phyloP scores from a whole-genome alignment of 331 rosid species.

The Malus hybrid region DNA sequence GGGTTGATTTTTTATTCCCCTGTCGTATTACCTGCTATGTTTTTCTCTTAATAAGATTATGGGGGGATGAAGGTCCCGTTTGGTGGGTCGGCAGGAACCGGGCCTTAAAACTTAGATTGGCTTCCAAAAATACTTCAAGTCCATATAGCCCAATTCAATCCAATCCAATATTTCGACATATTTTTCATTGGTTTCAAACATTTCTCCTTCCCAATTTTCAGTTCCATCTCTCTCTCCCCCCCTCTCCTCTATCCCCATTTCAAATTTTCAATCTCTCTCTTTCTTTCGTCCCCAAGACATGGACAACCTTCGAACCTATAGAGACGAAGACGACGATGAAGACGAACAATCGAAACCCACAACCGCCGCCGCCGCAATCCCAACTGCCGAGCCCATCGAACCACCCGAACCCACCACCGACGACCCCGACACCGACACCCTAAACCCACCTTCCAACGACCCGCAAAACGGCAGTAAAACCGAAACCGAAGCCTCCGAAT shows the following conservation, averaged over 20 bases:
- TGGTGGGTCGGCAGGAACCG: too few relatives aligned
- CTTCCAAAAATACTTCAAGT: too few relatives aligned
- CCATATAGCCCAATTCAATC: too few relatives aligned
- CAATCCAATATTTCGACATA: too few relatives aligned
- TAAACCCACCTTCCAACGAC: slow-evolving; percentile 22
- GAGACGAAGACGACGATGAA: slow-evolving; percentile 80
- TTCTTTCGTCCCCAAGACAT: slow-evolving; percentile 15
- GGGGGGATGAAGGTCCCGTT: too few relatives aligned
- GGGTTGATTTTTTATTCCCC: too few relatives aligned
- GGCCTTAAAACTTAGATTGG: too few relatives aligned
- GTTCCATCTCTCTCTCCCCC: not conserved
- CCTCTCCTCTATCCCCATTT: slow-evolving; percentile 5
- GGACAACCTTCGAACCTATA: slow-evolving; percentile 65
- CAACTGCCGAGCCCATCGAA: not conserved
- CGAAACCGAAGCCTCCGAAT: slow-evolving; percentile 62
- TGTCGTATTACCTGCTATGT: too few relatives aligned
- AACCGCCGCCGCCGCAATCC: not conserved
- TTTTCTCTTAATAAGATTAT: too few relatives aligned
- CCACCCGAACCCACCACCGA: not conserved
- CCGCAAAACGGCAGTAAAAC: slow-evolving; percentile 39
- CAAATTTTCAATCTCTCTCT: not conserved
- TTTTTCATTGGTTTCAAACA: too few relatives aligned
- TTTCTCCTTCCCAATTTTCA: too few relatives aligned
- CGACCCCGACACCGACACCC: slow-evolving; percentile 19
- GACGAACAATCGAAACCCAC: slow-evolving; percentile 18